phyloP scores from a whole-genome alignment of 2,329 filamentous ascomycete genomes.

The Cercospora nicotianae region DNA sequence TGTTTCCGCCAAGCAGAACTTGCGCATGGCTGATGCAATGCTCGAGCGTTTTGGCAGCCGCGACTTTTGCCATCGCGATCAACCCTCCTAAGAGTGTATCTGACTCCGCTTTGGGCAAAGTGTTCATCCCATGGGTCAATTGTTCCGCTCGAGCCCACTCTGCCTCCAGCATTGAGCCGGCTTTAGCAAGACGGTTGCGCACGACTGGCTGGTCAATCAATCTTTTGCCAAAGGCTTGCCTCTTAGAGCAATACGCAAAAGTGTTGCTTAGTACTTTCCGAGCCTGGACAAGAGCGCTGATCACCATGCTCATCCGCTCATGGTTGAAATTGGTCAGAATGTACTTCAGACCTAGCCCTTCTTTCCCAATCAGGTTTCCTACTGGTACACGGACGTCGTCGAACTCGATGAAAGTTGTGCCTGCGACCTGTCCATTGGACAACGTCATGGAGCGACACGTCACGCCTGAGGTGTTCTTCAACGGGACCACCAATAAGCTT shows the following conservation, averaged over 20 bases:
- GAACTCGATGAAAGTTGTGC: neutral
- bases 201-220: neutral
- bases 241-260: neutral
- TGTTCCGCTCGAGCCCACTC: neutral
- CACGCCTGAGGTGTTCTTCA: neutral
- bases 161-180: neutral
- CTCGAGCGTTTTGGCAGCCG: neutral
- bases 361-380: neutral
- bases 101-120: neutral
- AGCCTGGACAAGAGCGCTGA: neutral
- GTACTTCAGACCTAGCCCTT: neutral
- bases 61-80: neutral
- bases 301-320: neutral
- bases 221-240: neutral
- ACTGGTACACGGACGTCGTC: neutral
- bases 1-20: neutral
- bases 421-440: neutral
- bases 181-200: neutral
- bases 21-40: slow-evolving; percentile 1
- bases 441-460: neutral
- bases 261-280: neutral
- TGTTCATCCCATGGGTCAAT: neutral
- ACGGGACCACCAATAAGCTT: neutral
- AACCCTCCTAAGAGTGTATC: neutral
- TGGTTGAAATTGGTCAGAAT: neutral